Base-by-base conservation (phyloP, 805 yeast species). In the Candida succiphila region DNA sequence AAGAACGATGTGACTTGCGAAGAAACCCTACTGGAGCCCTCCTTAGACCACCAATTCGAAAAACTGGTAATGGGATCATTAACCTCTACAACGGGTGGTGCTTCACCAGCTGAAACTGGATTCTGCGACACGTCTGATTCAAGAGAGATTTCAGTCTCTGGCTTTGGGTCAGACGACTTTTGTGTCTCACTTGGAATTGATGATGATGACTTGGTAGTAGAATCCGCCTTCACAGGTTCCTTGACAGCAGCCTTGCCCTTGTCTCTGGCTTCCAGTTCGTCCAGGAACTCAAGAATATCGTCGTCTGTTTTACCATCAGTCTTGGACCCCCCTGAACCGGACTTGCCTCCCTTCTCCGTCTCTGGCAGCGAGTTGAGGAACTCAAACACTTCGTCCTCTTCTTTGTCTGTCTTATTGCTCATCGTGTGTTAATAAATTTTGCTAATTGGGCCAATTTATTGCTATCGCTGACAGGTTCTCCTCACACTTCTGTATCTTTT, bases 291-390 rank as follows among this genome's bases (percentile, higher is more conserved):
- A 37, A 72, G 50, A 29, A 72, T 65, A 35, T 73, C 78, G 31
- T 69, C 72, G 38, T 67, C 73, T 5, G 56, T 34, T 42, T 70
- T 68, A 3, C 50, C 67, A 7, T 46, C 49, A 16, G 41, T 49
- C 30, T 53, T 44, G 14, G 38, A 37, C 12, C 41, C 39, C 22
- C 41, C 34, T 9, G 48, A 47, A 23, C 43, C 48, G 19, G 41
- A 45, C 19, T 41, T 39, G 17, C 52, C 58, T 26, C 44, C 46
- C 28, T 65, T 58, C 17, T 67, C 64, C 4, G 36, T 15, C 32
- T 78, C 86, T 3, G 94, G 92, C 31, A 86, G 67, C 1, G 88
- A 79, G 48, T 81, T 86, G 44, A 83, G 65, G 49, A 84, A 84
- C 41, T 82, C 89, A 35, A 83, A 65, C 5, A 83, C 89, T 45